phyloP scores from a whole-genome alignment of 2,329 filamentous ascomycete genomes.

The Colletotrichum higginsianum region DNA sequence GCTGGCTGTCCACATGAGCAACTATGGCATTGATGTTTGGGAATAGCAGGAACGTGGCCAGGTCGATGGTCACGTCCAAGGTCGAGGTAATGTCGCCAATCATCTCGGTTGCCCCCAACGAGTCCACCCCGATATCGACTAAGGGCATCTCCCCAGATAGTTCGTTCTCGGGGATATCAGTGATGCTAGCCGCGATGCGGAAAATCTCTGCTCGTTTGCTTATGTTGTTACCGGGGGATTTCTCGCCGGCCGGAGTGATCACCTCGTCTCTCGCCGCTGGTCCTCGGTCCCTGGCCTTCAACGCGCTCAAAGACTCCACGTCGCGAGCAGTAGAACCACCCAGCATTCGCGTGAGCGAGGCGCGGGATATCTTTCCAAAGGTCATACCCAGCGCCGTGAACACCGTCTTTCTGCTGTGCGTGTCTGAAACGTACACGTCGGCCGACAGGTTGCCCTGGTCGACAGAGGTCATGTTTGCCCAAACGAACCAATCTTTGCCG shows the following conservation, averaged over 20 bases:
- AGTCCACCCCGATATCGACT: slow-evolving; percentile 10
- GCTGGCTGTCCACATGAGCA: slow-evolving; percentile 13
- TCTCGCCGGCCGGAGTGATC: neutral
- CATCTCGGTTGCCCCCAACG: slow-evolving; percentile 22
- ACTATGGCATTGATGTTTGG: slow-evolving; percentile 9
- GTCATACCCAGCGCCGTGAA: slow-evolving; percentile 14
- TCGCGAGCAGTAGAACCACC: neutral
- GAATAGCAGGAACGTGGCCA: slow-evolving; percentile 2
- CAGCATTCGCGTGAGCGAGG: neutral
- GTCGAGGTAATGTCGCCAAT: neutral
- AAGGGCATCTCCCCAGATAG: neutral
- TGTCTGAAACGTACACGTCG: slow-evolving; percentile 17
- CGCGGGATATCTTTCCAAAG: slow-evolving; percentile 5
- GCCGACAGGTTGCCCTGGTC: slow-evolving; percentile 10
- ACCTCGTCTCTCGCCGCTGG: too few relatives aligned
- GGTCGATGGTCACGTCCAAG: slow-evolving; percentile 10
- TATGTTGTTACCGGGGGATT: fast-evolving
- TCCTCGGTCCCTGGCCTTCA: fast-evolving
- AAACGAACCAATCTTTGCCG: slow-evolving; percentile 6
- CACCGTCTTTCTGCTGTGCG: slow-evolving; percentile 2
- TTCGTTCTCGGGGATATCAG: neutral
- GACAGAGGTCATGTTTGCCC: neutral
- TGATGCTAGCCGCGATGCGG: slow-evolving; percentile 9
- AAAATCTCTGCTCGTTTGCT: slow-evolving; percentile 7
- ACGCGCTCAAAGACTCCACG: fast-evolving